These are phyloP conservation scores for Ceratobasidium sp. DNA, from an alignment of 1,284 basidiomycete genomes.

Conservation along the genomic window DNA sequence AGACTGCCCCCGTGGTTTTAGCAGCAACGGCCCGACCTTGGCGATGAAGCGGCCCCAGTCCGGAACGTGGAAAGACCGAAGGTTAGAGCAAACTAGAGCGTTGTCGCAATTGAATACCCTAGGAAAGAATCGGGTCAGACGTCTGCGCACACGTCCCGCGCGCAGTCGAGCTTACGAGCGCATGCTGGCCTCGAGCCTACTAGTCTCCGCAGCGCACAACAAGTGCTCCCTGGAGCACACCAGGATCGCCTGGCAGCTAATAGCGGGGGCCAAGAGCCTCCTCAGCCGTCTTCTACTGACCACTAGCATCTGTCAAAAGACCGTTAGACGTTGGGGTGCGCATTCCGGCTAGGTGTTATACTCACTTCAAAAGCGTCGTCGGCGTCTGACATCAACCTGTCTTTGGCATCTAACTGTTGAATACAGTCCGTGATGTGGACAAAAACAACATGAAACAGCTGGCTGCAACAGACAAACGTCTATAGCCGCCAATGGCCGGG, in stretches of 20 bases:
- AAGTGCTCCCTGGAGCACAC: neutral
- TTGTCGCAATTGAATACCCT: neutral
- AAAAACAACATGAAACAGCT: neutral
- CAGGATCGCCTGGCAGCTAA: neutral
- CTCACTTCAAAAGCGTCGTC: neutral
- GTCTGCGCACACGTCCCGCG: too few species aligned
- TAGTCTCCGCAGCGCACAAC: neutral
- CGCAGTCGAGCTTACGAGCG: neutral
- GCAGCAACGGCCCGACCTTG: neutral
- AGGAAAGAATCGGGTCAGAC: too few species aligned
- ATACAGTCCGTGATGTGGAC: neutral
- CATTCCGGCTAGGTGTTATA: too few species aligned
- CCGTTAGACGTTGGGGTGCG: too few species aligned
- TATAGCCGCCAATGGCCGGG: too few species aligned
- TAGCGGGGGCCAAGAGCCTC: neutral
- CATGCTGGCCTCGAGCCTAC: neutral
- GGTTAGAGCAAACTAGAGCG: neutral
- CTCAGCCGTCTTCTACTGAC: neutral
- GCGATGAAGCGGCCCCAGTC: neutral
- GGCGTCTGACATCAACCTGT: neutral
- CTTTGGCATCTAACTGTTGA: neutral
- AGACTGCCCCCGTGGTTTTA: neutral
- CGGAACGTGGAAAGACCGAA: neutral
- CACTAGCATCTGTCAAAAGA: neutral
- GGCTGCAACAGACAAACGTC: neutral